Evolutionary conservation across 495 filamentous ascomycete species (phyloP).

Genomic region (Lasiosphaeria miniovina): DNA sequence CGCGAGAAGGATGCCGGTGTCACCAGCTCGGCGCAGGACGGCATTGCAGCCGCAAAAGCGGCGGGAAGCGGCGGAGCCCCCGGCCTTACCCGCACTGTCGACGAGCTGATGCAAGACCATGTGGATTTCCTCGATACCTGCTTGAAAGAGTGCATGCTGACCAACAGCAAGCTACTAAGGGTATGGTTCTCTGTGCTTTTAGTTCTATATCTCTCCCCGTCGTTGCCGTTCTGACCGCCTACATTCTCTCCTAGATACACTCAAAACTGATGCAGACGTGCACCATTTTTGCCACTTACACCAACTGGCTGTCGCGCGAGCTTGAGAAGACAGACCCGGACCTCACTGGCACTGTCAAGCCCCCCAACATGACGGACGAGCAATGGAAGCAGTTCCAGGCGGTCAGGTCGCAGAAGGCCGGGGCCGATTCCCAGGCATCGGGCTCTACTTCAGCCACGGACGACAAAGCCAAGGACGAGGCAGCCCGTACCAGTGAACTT

Average conservation of each 20-base stretch:
- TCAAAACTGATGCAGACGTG: constrained; percentile 92
- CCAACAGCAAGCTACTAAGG: constrained; percentile 86
- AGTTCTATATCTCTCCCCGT: not conserved
- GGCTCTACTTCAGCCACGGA: not conserved
- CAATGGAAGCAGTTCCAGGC: constrained; percentile 51
- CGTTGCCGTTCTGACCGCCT: not conserved
- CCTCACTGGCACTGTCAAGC: constrained; percentile 52
- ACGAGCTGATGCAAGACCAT: constrained; percentile 98
- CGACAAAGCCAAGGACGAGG: not conserved
- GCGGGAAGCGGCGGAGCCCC: constrained; percentile 22
- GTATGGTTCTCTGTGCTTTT: constrained; percentile 47
- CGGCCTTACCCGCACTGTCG: constrained; percentile 76
- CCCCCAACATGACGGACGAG: constrained; percentile 50
- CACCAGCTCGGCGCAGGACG: constrained; percentile 45
- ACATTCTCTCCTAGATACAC: constrained; percentile 66
- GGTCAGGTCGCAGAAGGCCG: constrained; percentile 32
- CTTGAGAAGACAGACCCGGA: constrained; percentile 76
- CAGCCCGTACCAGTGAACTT: constrained; percentile 65
- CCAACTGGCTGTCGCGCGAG: constrained; percentile 71
- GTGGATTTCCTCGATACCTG: constrained; percentile 97
- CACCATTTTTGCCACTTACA: constrained; percentile 86
- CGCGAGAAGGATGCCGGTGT: constrained; percentile 57
- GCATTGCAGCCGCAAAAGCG: not conserved
- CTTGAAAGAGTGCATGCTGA: constrained; percentile 98
- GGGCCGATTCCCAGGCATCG: constrained; percentile 1